phyloP scores from a whole-genome alignment of 108 stramenopile species.

The Aurantiochytrium sp. region DNA sequence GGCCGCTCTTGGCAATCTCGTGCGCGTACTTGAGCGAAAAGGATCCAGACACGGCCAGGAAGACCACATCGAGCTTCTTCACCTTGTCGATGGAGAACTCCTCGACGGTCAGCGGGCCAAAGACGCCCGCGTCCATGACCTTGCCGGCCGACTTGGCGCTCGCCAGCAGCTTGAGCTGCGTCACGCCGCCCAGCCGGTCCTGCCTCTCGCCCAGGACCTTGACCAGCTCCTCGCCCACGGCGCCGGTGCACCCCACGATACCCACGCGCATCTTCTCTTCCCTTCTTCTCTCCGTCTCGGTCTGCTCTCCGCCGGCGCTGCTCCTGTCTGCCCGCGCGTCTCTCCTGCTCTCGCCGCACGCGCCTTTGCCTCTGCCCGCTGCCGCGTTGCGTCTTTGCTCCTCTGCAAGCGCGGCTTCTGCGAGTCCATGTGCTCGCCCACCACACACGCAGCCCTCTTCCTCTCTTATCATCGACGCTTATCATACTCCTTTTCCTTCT shows the following conservation, averaged over 20 bases:
- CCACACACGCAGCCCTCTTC: too few species aligned
- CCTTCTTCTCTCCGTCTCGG: too few species aligned
- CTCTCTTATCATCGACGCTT: too few species aligned
- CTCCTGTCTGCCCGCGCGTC: too few species aligned
- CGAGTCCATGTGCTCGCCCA: too few species aligned
- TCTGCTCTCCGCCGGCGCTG: too few species aligned
- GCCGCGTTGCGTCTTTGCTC: too few species aligned
- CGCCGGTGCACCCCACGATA: conserved; percentile 92
- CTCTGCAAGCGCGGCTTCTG: too few species aligned
- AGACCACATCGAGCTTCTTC: conserved; percentile 73
- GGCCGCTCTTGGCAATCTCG: conserved; percentile 37
- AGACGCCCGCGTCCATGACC: conserved; percentile 60
- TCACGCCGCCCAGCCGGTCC: conserved; percentile 54
- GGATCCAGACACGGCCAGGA: conserved; percentile 78
- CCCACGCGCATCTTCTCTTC: conserved; percentile 50
- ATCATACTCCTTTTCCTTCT: too few species aligned
- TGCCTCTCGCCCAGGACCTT: conserved; percentile 64
- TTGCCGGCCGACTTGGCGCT: conserved; percentile 71
- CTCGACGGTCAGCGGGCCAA: conserved; percentile 72
- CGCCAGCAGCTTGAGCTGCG: conserved; percentile 73
- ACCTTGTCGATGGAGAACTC: conserved; percentile 61
- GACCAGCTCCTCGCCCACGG: conserved; percentile 91
- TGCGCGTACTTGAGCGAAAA: conserved; percentile 72
- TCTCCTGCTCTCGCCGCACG: too few species aligned
- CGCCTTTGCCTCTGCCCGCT: too few species aligned